A percentile compares a stretch with the other conserved stretches of the same genome.
phyloP scores from a whole-genome alignment of 805 yeast genomes.

The Ogataea degrootiae region DNA sequence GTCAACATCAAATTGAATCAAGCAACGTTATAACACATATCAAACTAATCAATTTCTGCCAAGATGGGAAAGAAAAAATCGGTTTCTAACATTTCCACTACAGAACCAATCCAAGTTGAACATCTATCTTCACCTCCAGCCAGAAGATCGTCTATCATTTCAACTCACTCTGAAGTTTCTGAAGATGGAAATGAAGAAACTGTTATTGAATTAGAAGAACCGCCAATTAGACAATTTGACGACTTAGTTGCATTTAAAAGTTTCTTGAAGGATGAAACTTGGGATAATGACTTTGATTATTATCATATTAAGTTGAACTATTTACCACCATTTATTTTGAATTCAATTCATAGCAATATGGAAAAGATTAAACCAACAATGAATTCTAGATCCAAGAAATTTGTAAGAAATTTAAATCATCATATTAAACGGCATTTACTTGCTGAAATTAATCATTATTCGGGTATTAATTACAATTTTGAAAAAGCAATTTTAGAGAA shows the following conservation, averaged over 20 bases:
- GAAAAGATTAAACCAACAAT: conserved; percentile 66
- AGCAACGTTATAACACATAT: neutral
- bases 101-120: conserved; percentile 31
- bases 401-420: conserved; percentile 65
- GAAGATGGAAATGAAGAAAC: conserved; percentile 5
- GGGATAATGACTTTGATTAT: conserved; percentile 24
- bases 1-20: neutral
- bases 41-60: neutral
- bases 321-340: conserved; percentile 51
- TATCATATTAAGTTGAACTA: conserved; percentile 17
- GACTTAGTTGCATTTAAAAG: conserved; percentile 56
- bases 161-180: conserved; percentile 1
- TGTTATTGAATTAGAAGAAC: conserved; percentile 13
- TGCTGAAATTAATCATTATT: conserved; percentile 51
- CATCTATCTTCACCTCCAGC: conserved; percentile 17
- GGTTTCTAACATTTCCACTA: conserved; percentile 15
- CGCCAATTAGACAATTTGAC: conserved; percentile 40
- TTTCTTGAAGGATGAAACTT: conserved; percentile 52
- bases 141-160: conserved; percentile 13
- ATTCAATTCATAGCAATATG: conserved; percentile 58
- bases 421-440: conserved; percentile 65
- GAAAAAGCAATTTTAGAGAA: conserved; percentile 43
- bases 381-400: conserved; percentile 64
- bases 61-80: conserved; percentile 16
- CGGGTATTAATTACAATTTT: conserved; percentile 40